Base-by-base conservation (phyloP, 148 eudicot genomes). In the Chenopodium formosanum region DNA sequence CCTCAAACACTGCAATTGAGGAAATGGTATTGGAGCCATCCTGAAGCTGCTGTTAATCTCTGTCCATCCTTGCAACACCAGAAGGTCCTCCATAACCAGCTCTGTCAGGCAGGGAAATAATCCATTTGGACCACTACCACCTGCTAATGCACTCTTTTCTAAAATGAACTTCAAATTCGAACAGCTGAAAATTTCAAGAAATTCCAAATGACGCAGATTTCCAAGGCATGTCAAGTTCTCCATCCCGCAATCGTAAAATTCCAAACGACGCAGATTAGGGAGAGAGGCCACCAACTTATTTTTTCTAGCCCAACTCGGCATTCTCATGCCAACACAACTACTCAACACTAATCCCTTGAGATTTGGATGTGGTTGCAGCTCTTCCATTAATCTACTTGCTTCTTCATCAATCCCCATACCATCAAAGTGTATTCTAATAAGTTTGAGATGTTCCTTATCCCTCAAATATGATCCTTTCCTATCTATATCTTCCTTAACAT, bases 281-380 rank as follows among this genome's bases (percentile, higher is more conserved):
- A 84, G 6, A 29, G 27, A 58, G 67, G 64, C 7, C 48, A 37
- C 10, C 31, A 11, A 22, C 29, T 25, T 23, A 13, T 0, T 10
- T 9, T 52, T 17, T 17, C 17, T 52, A 10, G 56, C 56, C 87
- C 87, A 82, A 23, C 70, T 60, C 27, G 85, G 85, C 31, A 82
- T 48, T 70, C 62, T 82, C 31, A 20, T 19, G 10, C 78, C 83
- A 4, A 2, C 4, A 37, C 25, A 25, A 25, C 25, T 68, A 85
- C 1, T 68, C 7, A 0, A 0, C 25, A 2, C 25, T 34, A 82
- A 37, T 27, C 2, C 32, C 62, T 19, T 82, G 8, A 85, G 73
- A 70, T 74, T 60, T 6, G 50, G 25, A 67, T 58, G 81, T 1
- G 85, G 87, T 48, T 82, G 82, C 82, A 40, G 44, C 44, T 40